Evolutionary conservation across 768 basidiomycete species (phyloP), one percentile per base, ranked within the genome.

Genomic region (Gautieria morchelliformis): DNA sequence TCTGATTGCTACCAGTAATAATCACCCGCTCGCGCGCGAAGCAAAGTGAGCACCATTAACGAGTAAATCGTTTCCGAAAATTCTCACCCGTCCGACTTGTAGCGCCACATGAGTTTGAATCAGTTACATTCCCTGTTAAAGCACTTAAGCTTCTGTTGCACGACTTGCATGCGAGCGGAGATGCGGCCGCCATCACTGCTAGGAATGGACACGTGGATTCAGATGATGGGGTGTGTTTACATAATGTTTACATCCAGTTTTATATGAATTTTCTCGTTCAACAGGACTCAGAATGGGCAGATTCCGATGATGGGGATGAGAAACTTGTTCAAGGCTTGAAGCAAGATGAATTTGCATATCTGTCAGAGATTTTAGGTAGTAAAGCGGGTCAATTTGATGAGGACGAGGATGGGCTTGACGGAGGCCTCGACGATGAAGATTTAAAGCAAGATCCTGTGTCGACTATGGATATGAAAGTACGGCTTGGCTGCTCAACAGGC

Each of bases 1-100:
- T 22, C 60, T 15, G 19, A 47, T 35, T n/a, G 24, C 52, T 52
- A 61, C 40, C 67, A 95, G 93, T 92, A 64, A 97, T 98, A 70
- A 92, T 97, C 89, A 98, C 96, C 49, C 83, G 96, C 60, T 95
- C 95, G 33, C 79, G 83, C 64, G 90, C 96, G 52, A 89, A 84
- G 73, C 78, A 76, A 62, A 87, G 94, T 96, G 71, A 69, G 87
- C 71, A 59, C 58, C 58, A 30, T 59, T 53, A 56, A 59, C 49
- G 47, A 37, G 19, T 55, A 27, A 50, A 9, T 58, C 41, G 35
- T 52, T 47, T 24, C n/a, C 58, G 10, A 37, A 37, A 37, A 61
- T 50, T 35, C 39, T 58, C 62, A 30, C 44, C 17, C 5, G 17
- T 7, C 42, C 56, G 56, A 62, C 6, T 66, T 96, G 93, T 12